Percentiles rank a stretch among this genome's conserved stretches.
Evolutionary conservation across 176 grass and related monocot genomes (phyloP).

Genomic region (Musa itinerans): DNA sequence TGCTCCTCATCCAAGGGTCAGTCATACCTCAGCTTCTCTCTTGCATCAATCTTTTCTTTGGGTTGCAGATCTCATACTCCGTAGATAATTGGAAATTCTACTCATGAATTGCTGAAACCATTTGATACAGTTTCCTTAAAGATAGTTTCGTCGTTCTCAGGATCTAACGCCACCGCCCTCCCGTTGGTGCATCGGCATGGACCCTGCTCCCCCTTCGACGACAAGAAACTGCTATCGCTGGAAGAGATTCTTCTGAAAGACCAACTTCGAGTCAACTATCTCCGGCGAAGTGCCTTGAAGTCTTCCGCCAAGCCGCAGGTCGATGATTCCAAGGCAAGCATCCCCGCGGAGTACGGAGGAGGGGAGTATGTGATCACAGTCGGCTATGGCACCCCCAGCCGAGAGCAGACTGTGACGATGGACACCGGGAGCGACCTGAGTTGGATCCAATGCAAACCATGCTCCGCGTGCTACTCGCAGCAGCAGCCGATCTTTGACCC

Average conservation of each 20-base stretch:
- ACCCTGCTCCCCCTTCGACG: background rate
- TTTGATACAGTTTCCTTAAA: too few species aligned
- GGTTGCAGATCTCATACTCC: too few species aligned
- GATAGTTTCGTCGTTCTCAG: background rate
- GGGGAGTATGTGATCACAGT: background rate
- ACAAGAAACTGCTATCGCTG: background rate
- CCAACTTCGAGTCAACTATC: background rate
- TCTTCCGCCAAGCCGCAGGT: background rate
- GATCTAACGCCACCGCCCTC: background rate
- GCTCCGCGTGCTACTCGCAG: background rate
- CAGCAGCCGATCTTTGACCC: background rate
- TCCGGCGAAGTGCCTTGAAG: background rate
- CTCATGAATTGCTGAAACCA: too few species aligned
- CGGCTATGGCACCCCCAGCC: background rate
- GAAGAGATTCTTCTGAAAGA: background rate
- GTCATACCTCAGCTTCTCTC: background rate
- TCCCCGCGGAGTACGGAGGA: background rate
- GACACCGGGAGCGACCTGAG: constrained; percentile 1
- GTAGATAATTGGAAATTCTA: too few species aligned
- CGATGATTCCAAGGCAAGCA: background rate
- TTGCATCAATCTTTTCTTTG: too few species aligned
- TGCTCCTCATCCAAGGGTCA: background rate
- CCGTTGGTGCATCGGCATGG: background rate
- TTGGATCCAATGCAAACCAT: constrained; percentile 9
- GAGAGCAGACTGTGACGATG: background rate